phyloP scores from a whole-genome alignment of 305 asterid genomes.

The Solanum hybrid region DNA sequence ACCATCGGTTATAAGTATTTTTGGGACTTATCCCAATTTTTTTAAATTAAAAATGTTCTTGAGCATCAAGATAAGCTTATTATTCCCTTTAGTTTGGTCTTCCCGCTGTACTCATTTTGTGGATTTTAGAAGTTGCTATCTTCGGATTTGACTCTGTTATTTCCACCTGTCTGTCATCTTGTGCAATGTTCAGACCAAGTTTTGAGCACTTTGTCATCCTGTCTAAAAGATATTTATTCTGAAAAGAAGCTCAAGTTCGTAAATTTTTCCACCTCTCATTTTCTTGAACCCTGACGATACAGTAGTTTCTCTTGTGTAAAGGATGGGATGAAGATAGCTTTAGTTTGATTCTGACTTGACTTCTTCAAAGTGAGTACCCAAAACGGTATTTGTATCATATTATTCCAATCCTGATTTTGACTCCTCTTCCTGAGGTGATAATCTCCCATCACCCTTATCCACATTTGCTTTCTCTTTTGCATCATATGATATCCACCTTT shows the following conservation, averaged over 20 bases:
- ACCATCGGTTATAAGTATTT: not conserved
- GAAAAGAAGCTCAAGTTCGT: not conserved
- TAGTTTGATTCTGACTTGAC: slow-evolving; percentile 4
- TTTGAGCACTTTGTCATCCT: not conserved
- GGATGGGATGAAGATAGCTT: not conserved
- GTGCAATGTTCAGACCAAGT: not conserved
- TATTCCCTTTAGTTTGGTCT: not conserved
- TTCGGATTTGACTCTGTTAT: not conserved
- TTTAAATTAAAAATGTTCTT: not conserved
- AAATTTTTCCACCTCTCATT: not conserved
- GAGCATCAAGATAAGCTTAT: not conserved
- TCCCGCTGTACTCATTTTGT: not conserved
- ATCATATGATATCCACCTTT: not conserved
- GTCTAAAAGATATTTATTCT: not conserved
- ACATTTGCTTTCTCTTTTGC: not conserved
- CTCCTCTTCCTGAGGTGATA: not conserved
- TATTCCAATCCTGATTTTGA: not conserved
- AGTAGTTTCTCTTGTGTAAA: not conserved
- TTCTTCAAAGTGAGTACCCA: not conserved
- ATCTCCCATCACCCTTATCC: slow-evolving; percentile 1
- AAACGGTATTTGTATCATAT: not conserved
- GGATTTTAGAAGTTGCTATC: not conserved
- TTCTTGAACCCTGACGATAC: not conserved
- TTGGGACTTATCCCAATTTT: not conserved
- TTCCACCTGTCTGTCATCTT: not conserved